Percentiles rank a stretch among this genome's conserved stretches.
phyloP scores from a whole-genome alignment of 768 basidiomycete genomes.

The Tulasnella sp. region DNA sequence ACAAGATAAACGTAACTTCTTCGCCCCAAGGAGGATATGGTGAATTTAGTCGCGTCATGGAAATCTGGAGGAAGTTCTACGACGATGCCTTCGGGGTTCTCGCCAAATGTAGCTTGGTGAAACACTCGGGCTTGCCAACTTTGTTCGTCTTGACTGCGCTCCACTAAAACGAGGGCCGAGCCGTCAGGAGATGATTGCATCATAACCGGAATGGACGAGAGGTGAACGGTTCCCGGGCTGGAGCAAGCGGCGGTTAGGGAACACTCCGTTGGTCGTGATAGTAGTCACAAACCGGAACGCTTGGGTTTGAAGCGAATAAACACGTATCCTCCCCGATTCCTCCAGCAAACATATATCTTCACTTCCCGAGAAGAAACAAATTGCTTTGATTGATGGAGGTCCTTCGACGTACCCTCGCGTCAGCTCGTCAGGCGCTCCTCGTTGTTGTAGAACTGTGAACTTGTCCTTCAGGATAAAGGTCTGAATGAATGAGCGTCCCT shows the following conservation, averaged over 20 bases:
- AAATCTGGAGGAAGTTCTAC: conserved; percentile 35
- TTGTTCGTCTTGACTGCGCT: conserved; percentile 25
- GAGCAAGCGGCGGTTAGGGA: too few relatives aligned
- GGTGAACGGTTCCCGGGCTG: conserved; percentile 48
- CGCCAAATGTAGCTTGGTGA: conserved; percentile 57
- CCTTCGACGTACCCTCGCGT: conserved; percentile 43
- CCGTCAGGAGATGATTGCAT: conserved; percentile 54
- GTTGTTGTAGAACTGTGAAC: conserved; percentile 41
- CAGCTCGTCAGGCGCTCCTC: conserved; percentile 45
- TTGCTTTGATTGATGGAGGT: conserved; percentile 37
- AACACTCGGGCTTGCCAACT: conserved; percentile 41
- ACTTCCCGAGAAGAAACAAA: conserved; percentile 48
- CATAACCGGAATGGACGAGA: conserved; percentile 40
- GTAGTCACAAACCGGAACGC: conserved; percentile 48
- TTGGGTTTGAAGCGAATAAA: conserved; percentile 54
- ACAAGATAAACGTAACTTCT: conserved; percentile 47
- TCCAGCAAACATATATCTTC: conserved; percentile 57
- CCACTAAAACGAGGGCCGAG: conserved; percentile 47
- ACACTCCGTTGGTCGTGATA: not conserved
- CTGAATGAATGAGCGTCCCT: not conserved
- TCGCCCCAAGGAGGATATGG: conserved; percentile 46
- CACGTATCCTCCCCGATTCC: conserved; percentile 42
- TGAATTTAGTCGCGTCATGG: conserved; percentile 34
- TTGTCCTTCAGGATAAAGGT: conserved; percentile 47
- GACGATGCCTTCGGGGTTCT: conserved; percentile 43